These are phyloP conservation scores for Phytopythium aichiense DNA, from an alignment of 352 stramenopile species.

Conservation along the genomic window DNA sequence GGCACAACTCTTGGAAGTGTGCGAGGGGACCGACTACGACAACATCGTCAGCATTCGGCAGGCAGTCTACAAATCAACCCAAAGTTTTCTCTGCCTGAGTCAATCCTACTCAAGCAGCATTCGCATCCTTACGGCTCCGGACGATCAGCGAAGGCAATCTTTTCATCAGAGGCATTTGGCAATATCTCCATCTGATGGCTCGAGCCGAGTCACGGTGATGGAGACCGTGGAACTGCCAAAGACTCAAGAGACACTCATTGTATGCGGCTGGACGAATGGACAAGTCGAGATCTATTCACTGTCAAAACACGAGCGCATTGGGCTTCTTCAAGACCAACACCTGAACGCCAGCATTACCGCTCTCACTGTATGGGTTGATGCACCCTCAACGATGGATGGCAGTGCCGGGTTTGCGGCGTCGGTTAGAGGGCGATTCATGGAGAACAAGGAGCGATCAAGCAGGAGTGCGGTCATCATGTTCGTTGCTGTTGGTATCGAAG, in stretches of 20 bases:
- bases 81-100: not conserved
- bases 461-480: conserved; percentile 1
- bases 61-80: not conserved
- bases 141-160: not conserved
- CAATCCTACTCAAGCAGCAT: not conserved
- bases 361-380: conserved; percentile 9
- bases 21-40: conserved; percentile 13
- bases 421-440: not conserved
- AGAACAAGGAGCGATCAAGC: not conserved
- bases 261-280: conserved; percentile 49
- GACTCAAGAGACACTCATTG: conserved; percentile 15
- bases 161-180: not conserved
- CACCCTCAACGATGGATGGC: not conserved
- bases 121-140: not conserved
- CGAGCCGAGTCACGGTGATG: conserved; percentile 11
- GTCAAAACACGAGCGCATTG: conserved; percentile 14
- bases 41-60: conserved; percentile 16
- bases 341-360: conserved; percentile 39
- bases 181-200: not conserved
- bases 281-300: conserved; percentile 39
- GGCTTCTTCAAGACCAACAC: conserved; percentile 39
- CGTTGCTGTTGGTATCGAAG: conserved; percentile 34
- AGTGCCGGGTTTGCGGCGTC: not conserved
- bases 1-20: conserved; percentile 28
- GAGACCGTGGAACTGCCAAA: conserved; percentile 17